A percentile compares a stretch with the other conserved stretches of the same genome.
Conservation (phyloP, 345 rosid species). For the Populus alba region DNA sequence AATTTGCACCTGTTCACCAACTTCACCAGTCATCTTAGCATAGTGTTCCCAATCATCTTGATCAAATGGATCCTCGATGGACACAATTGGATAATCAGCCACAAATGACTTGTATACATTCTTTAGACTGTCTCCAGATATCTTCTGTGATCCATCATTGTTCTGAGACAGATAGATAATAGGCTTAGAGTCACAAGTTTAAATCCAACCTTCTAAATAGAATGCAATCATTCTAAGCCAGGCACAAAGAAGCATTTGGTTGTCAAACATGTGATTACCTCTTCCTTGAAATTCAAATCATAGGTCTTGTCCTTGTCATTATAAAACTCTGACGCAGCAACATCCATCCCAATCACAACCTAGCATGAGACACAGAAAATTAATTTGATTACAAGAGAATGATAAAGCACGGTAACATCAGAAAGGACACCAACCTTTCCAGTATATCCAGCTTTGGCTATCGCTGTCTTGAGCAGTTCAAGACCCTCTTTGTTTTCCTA, state of each 20-base stretch:
- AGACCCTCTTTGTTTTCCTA: constrained; percentile 75
- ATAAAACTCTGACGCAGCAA: constrained; percentile 75
- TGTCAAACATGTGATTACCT: constrained; percentile 7
- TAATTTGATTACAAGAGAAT: not conserved
- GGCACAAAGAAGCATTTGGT: no score
- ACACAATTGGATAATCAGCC: constrained; percentile 84
- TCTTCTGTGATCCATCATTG: constrained; percentile 84
- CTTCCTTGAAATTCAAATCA: constrained; percentile 45
- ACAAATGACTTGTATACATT: constrained; percentile 86
- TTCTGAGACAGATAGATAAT: constrained; percentile 41
- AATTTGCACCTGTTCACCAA: constrained; percentile 76
- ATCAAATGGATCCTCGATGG: constrained; percentile 97
- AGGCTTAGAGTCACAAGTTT: not conserved
- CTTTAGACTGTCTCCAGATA: constrained; percentile 79
- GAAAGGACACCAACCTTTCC: constrained; percentile 36
- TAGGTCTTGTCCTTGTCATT: constrained; percentile 44
- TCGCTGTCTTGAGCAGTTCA: constrained; percentile 66
- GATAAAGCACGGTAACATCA: not conserved
- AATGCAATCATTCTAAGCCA: not conserved
- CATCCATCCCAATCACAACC: constrained; percentile 79
- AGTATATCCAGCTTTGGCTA: constrained; percentile 63
- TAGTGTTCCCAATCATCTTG: constrained; percentile 97
- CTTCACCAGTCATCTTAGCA: constrained; percentile 69
- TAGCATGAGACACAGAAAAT: constrained; percentile 15
- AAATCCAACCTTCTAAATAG: not conserved